Percentiles rank a stretch among this genome's conserved stretches.
Conservation (phyloP, 305 asterid genomes). For the Solanum hybrid region DNA sequence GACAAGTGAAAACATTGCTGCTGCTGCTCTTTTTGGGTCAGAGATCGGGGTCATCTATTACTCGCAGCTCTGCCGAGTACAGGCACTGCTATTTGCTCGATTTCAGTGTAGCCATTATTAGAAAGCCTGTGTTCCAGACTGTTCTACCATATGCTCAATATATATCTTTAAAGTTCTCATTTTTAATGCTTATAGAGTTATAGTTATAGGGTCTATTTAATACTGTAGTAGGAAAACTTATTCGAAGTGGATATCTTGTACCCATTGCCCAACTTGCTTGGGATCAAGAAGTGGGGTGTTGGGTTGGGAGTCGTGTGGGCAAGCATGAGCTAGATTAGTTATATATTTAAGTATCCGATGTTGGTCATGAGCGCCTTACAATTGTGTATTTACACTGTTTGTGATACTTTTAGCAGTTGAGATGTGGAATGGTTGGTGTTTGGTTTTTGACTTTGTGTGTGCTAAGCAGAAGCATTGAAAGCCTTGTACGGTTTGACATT, state of each 20-base stretch:
- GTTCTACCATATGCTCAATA: neutral
- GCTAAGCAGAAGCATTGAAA: neutral
- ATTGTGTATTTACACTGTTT: neutral
- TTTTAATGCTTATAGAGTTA: neutral
- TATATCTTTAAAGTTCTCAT: neutral
- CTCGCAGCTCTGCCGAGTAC: neutral
- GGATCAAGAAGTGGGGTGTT: neutral
- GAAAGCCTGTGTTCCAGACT: neutral
- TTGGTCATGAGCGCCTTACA: neutral
- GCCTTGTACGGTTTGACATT: neutral
- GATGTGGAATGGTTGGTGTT: neutral
- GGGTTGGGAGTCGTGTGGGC: neutral
- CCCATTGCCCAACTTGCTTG: neutral
- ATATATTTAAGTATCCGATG: neutral
- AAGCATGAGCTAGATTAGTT: neutral
- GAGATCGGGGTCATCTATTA: neutral
- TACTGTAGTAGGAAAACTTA: neutral
- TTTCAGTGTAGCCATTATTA: neutral
- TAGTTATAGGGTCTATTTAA: neutral
- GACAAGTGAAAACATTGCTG: neutral
- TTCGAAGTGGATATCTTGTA: neutral
- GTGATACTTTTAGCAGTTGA: neutral
- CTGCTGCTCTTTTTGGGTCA: neutral
- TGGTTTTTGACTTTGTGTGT: neutral
- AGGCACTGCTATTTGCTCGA: neutral